Evolutionary conservation across 139 green algal genomes (phyloP), one percentile per base, ranked within the genome.

Genomic region (Eudorina sp.): DNA sequence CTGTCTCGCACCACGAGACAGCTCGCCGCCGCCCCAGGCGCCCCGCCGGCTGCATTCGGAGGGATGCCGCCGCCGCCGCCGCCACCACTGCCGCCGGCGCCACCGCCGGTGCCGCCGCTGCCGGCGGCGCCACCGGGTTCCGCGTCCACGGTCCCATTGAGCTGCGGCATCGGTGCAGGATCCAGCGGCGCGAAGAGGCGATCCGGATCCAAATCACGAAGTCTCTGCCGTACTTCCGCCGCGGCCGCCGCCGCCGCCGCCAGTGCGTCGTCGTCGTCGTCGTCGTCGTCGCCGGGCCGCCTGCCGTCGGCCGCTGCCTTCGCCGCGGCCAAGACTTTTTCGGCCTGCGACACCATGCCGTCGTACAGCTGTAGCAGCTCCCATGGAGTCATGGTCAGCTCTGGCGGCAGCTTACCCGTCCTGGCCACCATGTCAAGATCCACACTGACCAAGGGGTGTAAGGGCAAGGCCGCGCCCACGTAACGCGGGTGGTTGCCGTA

Each of bases 331-430:
- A 38, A 53, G 45, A 53, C 53, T 31, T n/a, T 43, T 36, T 68
- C 70, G 13, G 70, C 48, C 36, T 70, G 58, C 60, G 55, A 69
- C 19, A 68, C 29, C 88, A 93, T 77, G 0, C 88, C 88, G 40
- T 90, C 77, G 55, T 81, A 91, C 70, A 93, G 80, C 60, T 77
- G 60, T 27, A 93, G 84, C 16, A 81, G 78, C 78, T 93, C 90
- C 48, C 80, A 43, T 0, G 90, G 87, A 8, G 70, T 84, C 69
- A 90, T 51, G 38, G 81, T 31, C 34, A 90, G 60, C 27, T 75
- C 84, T 13, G 34, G 21, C 16, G 84, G 88, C 53, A 83, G 83
- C 6, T 60, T 70, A 13, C 55, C 53, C 3, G 48, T 41, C 3
- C 46, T 27, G 13, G 74, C 3, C 9, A 45, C 46, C 34, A 27